Evolutionary conservation across 1,284 basidiomycete genomes (phyloP), one percentile per base, ranked within the genome.

Genomic region (Ceratobasidium sp.): DNA sequence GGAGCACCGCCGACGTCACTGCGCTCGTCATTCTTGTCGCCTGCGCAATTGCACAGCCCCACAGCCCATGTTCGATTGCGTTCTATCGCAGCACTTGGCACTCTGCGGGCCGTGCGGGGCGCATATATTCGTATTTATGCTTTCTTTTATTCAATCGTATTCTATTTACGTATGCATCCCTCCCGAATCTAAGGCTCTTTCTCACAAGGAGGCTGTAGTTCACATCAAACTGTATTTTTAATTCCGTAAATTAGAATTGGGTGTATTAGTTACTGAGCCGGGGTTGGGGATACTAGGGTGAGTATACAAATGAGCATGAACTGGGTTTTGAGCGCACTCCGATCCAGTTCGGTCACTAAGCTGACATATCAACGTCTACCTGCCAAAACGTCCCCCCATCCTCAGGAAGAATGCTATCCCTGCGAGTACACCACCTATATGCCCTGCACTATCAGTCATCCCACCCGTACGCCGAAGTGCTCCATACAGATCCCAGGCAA

Each of bases 381-480:
- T 49, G 13, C 67, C 42, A 42, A 75, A 70, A 20, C 72, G 61
- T 40, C 70, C 66, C 51, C 66, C n/a, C 72, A 79, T 53, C n/a
- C 80, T 68, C 49, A 81, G 51, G 68, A 75, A 81, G 51, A 77
- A 81, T 5, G 78, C 68, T 20, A 79, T 60, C 67, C 80, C 80
- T 2, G 73, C 80, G 42, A 80, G 42, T n/a, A 80, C 51, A 10
- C 80, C 80, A 15, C 80, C 80, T 13, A 81, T 18, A 76, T 81
- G 80, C 20, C 80, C 80, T 49, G 80, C 80, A 6, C 76, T 73
- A 70, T 81, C 80, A n/a, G 75, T 76, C 33, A 53, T 77, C 15
- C 79, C 61, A 42, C 76, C 70, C 26, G 70, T 72, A 26, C 80
- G 73, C 18, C 23, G 60, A 15, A 80, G 46, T 39, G 79, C 70